Base-by-base conservation (phyloP, 2,329 filamentous ascomycete genomes). In the Fusarium humuli region DNA sequence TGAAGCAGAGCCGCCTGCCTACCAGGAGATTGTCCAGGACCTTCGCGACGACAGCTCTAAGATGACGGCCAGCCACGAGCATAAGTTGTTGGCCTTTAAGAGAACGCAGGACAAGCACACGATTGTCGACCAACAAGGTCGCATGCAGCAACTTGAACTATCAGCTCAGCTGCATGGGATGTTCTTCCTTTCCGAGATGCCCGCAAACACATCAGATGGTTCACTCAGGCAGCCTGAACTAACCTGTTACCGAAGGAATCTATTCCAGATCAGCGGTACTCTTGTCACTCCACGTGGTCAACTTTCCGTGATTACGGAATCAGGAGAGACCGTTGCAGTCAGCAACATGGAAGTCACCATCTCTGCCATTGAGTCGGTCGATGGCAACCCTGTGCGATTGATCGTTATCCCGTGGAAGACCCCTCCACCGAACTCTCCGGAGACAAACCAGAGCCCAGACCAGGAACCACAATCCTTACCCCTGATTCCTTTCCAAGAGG, bases 381-480 rank as follows among this genome's bases (percentile, higher is more conserved):
- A 98, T 78, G 93, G 94, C 34, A 95, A 97, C 74, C 84, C 92
- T 0, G 94, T 98, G 45, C 95, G 97, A 74, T 90, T 98, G 67
- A 98, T 98, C 69, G 96, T 96, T 10, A 97, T 98, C 64, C 95
- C 95, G 2, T 98, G 95, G 95, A 98, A 98, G 84, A 98, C 94
- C 3, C 94, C 94, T 2, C 93, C 92, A 29, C 93, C 92, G 53
- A 93, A 91, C 80, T 89, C 90, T 6, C 86, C 89, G n/a, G 88
- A 91, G 69, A 84, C 90, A 62, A 85, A 81, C 66, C 88, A 91
- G 67, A 83, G 83, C 3, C 84, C 84, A 1, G 95, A 98, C 78
- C 94, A 95, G 77, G 95, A 98, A 78, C 95, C 95, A 7, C 89
- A 92, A 1, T 88, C 93, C 2, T 90, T 97, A 63, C 93, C 93